These are phyloP conservation scores for Diaporthe destruens DNA, from an alignment of 2,329 filamentous ascomycete species.

Conservation along the genomic window DNA sequence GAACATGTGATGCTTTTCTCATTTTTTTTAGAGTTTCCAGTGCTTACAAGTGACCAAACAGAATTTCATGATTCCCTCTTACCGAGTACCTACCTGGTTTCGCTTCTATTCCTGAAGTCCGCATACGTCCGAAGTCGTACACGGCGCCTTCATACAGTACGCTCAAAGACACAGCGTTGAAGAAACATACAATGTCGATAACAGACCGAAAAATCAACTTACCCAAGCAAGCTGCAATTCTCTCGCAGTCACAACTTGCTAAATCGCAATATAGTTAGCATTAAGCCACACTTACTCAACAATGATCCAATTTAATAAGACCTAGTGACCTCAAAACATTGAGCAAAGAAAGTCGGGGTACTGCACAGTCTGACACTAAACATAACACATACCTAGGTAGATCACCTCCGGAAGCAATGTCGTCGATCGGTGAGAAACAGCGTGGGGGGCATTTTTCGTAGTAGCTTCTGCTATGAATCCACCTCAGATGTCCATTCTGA, in stretches of 20 bases:
- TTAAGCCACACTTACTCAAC: background rate
- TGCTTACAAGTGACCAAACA: background rate
- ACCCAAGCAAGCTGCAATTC: too few species aligned
- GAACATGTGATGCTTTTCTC: background rate
- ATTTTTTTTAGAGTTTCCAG: too few species aligned
- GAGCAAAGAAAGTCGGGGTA: background rate
- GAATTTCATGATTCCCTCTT: background rate
- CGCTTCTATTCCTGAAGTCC: too few species aligned
- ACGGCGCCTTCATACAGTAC: too few species aligned
- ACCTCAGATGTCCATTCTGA: background rate
- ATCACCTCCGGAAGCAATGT: fast-evolving
- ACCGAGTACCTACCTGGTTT: too few species aligned
- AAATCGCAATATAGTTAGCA: too few species aligned
- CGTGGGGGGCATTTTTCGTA: background rate
- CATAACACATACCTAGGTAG: too few species aligned
- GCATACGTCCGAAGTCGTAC: too few species aligned
- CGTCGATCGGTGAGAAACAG: background rate
- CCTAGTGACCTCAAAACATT: background rate
- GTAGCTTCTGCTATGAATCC: background rate
- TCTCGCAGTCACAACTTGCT: too few species aligned
- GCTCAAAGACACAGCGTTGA: too few species aligned
- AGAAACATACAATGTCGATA: too few species aligned
- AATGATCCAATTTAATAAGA: background rate
- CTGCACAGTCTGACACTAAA: background rate
- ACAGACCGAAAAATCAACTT: too few species aligned